Conservation (phyloP, 2,329 filamentous ascomycete species). For the Xylariaceae sp. region DNA sequence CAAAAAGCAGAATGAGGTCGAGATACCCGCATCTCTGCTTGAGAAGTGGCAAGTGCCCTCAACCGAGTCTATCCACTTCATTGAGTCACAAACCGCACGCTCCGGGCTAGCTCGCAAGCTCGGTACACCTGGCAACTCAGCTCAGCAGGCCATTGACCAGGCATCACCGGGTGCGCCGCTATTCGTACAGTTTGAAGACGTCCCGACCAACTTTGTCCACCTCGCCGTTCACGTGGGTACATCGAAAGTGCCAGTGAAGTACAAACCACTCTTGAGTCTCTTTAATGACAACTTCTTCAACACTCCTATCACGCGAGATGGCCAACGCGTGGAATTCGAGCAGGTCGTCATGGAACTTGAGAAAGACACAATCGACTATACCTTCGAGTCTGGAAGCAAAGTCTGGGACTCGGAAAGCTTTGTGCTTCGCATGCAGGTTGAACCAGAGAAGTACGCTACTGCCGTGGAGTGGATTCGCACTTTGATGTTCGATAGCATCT, state of each 20-base stretch:
- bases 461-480: constrained; percentile 79
- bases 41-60: constrained; percentile 75
- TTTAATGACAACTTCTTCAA: constrained; percentile 94
- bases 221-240: constrained; percentile 77
- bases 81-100: constrained; percentile 76
- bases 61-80: constrained; percentile 90
- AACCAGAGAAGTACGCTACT: constrained; percentile 77
- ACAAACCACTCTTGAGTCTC: constrained; percentile 75
- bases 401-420: constrained; percentile 77
- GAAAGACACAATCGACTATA: constrained; percentile 81
- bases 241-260: constrained; percentile 64
- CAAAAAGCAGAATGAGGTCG: constrained; percentile 79
- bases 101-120: constrained; percentile 69
- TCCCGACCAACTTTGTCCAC: constrained; percentile 87
- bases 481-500: constrained; percentile 81
- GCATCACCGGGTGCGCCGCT: constrained; percentile 59
- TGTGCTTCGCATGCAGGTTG: constrained; percentile 74
- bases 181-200: constrained; percentile 95
- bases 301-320: constrained; percentile 72
- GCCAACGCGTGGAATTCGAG: constrained; percentile 76
- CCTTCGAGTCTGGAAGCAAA: constrained; percentile 57
- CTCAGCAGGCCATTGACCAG: constrained; percentile 69
- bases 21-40: constrained; percentile 76
- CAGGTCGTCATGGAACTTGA: constrained; percentile 88
- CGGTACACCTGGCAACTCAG: constrained; percentile 57